phyloP scores from a whole-genome alignment of 441 rosid genomes.

The Bocquillonia castaneifolia region DNA sequence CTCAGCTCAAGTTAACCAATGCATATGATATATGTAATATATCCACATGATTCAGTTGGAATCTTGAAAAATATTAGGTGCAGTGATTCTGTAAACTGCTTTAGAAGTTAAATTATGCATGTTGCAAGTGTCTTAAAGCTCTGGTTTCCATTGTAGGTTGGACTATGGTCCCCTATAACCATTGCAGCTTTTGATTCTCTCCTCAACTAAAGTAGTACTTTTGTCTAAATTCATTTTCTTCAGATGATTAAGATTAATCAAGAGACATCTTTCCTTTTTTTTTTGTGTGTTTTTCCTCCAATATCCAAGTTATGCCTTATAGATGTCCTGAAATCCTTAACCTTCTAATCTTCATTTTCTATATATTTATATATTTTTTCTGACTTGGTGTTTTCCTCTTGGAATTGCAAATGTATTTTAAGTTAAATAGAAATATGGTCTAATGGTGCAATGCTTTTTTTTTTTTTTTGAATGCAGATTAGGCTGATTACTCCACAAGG shows the following conservation, averaged over 20 bases:
- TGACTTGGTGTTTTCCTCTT: neutral
- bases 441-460: conserved; percentile 20
- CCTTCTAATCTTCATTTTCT: neutral
- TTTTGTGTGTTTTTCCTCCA: too few relatives aligned
- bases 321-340: neutral
- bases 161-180: neutral
- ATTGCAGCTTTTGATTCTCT: too few relatives aligned
- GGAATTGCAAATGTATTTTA: neutral
- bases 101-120: too few relatives aligned
- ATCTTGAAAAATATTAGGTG: neutral
- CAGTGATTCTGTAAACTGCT: neutral
- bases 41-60: neutral
- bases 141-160: neutral
- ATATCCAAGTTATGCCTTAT: too few relatives aligned
- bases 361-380: neutral
- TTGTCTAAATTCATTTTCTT: too few relatives aligned
- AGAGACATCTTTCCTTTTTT: too few relatives aligned
- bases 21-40: neutral
- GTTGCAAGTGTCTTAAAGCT: neutral
- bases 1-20: neutral
- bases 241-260: too few relatives aligned
- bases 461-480: too few relatives aligned
- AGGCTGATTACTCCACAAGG: conserved; percentile 41
- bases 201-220: too few relatives aligned
- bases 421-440: conserved; percentile 13